Evolutionary conservation across 2,329 filamentous ascomycete genomes (phyloP).

Genomic region (Venturia asperata): DNA sequence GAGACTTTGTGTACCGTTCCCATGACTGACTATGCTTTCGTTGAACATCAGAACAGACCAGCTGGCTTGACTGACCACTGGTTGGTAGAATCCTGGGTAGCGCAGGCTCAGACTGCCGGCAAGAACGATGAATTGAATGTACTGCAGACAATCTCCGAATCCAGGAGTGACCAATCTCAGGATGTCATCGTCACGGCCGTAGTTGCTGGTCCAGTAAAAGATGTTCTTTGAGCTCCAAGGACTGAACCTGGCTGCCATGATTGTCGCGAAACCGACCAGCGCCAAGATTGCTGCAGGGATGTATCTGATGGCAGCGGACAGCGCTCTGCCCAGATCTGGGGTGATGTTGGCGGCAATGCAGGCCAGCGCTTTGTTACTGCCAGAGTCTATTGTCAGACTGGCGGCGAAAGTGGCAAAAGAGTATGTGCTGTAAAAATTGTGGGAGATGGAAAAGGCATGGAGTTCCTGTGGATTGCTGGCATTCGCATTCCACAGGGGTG

Average conservation of each 20-base stretch:
- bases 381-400: conserved; percentile 59
- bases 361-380: conserved; percentile 35
- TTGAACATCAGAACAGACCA: conserved; percentile 96
- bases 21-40: conserved; percentile 70
- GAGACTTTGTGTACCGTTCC: conserved; percentile 58
- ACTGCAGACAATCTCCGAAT: conserved; percentile 93
- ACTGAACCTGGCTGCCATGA: conserved; percentile 78
- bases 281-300: conserved; percentile 72
- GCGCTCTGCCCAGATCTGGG: conserved; percentile 64
- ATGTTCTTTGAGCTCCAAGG: conserved; percentile 89
- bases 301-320: conserved; percentile 65
- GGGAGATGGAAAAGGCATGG: conserved; percentile 65
- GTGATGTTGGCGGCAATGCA: conserved; percentile 80
- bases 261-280: conserved; percentile 72
- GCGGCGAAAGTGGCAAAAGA: conserved; percentile 75
- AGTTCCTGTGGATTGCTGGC: conserved; percentile 47
- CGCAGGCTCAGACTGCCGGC: conserved; percentile 80
- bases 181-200: conserved; percentile 86
- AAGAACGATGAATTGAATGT: conserved; percentile 86
- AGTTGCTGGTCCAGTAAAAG: conserved; percentile 97
- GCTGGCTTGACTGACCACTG: conserved; percentile 74
- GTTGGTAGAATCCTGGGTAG: conserved; percentile 93
- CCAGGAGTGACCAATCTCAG: conserved; percentile 89
- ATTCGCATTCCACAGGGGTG: conserved; percentile 60
- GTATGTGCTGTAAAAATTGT: conserved; percentile 75